Conservation (phyloP, 192 early-diverging fungal species). For the Coemansia umbellata region DNA sequence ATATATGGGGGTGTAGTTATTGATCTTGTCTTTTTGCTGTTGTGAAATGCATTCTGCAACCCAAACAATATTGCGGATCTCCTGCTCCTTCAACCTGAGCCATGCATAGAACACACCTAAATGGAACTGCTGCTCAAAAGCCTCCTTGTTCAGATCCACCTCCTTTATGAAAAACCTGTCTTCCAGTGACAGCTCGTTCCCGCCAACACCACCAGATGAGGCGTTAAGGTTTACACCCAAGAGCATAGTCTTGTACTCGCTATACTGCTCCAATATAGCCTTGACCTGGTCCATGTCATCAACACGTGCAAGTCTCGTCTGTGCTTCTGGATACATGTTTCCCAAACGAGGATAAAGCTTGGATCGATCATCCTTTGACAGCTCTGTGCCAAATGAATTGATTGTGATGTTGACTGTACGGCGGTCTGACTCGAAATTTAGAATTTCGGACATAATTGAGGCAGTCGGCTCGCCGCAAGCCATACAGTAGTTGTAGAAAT, state of each 20-base stretch:
- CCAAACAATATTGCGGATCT: constrained; percentile 98
- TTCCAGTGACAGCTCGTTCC: constrained; percentile 74
- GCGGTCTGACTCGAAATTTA: constrained; percentile 98
- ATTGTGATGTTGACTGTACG: constrained; percentile 98
- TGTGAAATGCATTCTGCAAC: constrained; percentile 99
- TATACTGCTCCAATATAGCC: constrained; percentile 72
- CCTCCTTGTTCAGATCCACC: constrained; percentile 86
- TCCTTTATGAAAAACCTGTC: constrained; percentile 95
- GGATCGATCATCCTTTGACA: constrained; percentile 92
- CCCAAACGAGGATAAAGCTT: constrained; percentile 93
- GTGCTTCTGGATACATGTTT: constrained; percentile 89
- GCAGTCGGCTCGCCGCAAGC: constrained; percentile 77
- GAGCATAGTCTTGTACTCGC: constrained; percentile 88
- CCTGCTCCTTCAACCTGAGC: constrained; percentile 96
- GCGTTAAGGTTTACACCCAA: constrained; percentile 53
- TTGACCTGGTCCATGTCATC: constrained; percentile 98
- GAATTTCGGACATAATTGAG: constrained; percentile 89
- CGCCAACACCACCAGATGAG: constrained; percentile 16
- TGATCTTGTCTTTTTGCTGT: constrained; percentile 92
- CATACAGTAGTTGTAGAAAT: constrained; percentile 91
- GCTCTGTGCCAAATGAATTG: constrained; percentile 97
- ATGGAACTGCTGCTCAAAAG: constrained; percentile 97
- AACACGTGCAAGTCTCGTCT: constrained; percentile 70
- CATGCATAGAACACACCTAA: constrained; percentile 94
- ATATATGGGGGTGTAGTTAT: constrained; percentile 90